Evolutionary conservation across 768 basidiomycete genomes (phyloP), one percentile per base, ranked within the genome.

Genomic region (Trichaptum fuscoviolaceum): DNA sequence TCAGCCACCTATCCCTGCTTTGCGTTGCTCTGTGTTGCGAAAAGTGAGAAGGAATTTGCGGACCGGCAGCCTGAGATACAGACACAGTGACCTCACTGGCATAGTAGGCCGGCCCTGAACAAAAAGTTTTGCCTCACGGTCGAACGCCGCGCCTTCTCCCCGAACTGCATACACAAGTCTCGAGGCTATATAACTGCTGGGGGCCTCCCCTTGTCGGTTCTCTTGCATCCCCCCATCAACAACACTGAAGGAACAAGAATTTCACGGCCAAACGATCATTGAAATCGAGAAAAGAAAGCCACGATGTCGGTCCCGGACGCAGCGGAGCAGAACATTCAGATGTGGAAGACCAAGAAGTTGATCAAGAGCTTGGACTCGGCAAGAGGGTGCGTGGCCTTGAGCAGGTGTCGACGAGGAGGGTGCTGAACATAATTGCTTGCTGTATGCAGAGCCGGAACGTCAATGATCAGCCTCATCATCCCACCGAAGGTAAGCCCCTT

Each of bases 331-430:
- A 96, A 95, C 76, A 96, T 95, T 75, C 92, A 94, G 84, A 92
- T 95, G 88, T 92, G 93, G 96, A 95, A 97, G 82, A 90, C 96
- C 80, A 95, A 96, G 83, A 98, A 97, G 82, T 92, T 99, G 81
- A 95, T 99, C 83, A 95, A 95, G 85, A 95, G 93, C 80, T 88
- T 99, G 79, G 93, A 98, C 76, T 83, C 89, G 63, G 95, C 97
- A 67, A 87, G 94, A 84, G 95, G 95, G 90, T 91, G 63, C 57
- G 79, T 75, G 35, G 57, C 57, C 62, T 30, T 36, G 25, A 34
- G 25, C 30, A 61, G 61, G 65, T 27, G 26, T 57, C n/a, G 26
- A 23, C n/a, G 1, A 64, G 23, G 8, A 57, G 57, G 34, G 17
- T 27, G 26, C 63, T 36, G 24, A 30, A 30, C 36, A 27, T 15